Conservation (phyloP, 2,329 filamentous ascomycete genomes). For the Botryotinia narcissicola region DNA sequence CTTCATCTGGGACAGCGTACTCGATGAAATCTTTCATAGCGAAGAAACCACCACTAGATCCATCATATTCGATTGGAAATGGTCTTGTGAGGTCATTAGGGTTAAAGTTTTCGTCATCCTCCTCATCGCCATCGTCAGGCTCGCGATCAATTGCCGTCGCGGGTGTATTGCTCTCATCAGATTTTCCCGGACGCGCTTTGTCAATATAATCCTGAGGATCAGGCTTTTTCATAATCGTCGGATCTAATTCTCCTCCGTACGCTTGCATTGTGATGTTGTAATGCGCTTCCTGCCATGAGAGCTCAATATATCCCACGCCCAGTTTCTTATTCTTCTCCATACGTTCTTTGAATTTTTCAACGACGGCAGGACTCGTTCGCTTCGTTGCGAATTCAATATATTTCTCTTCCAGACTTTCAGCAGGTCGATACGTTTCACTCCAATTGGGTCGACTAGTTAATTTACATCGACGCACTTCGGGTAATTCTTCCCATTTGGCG, state of each 20-base stretch:
- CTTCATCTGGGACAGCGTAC: conserved; percentile 19
- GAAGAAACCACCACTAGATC: conserved; percentile 26
- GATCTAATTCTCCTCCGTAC: neutral
- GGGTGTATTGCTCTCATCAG: neutral
- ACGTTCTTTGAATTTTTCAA: neutral
- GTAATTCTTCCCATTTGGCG: neutral
- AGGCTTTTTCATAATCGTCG: neutral
- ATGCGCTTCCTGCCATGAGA: conserved; percentile 6
- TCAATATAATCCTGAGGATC: neutral
- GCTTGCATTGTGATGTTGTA: neutral
- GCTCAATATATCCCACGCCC: conserved; percentile 10
- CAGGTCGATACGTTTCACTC: neutral
- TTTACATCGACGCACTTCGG: neutral
- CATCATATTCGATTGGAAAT: conserved; percentile 18
- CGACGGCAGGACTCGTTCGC: neutral
- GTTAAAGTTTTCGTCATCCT: neutral
- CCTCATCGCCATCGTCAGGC: neutral
- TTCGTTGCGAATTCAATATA: neutral
- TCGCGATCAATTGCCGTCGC: conserved; percentile 1
- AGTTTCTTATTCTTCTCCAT: neutral
- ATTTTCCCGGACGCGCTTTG: neutral
- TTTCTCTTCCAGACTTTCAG: neutral
- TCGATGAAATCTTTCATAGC: conserved; percentile 28
- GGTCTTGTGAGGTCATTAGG: neutral
- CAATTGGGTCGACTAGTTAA: neutral